Evolutionary conservation across 257 asterid species (phyloP).

Genomic region (Scutellaria barbata): DNA sequence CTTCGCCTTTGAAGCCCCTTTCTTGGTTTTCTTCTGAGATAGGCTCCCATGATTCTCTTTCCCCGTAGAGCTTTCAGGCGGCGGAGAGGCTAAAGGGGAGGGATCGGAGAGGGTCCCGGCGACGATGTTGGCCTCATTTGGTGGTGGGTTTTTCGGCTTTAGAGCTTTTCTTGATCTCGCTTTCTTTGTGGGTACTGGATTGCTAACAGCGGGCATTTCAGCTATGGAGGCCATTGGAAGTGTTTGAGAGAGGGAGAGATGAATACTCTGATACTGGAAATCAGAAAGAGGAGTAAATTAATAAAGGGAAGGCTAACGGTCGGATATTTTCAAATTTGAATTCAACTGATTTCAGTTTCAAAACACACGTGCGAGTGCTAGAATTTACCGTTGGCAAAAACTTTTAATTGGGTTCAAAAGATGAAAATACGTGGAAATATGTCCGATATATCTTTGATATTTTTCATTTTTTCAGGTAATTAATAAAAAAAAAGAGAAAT

Average conservation of each 20-base stretch:
- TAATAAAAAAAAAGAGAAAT: too few species aligned
- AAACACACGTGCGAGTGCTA: not conserved
- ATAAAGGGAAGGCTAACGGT: conserved; percentile 42
- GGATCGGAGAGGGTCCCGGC: conserved; percentile 54
- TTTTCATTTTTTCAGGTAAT: too few species aligned
- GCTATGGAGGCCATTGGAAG: conserved; percentile 55
- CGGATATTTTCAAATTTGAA: conserved; percentile 41
- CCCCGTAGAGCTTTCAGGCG: conserved; percentile 41
- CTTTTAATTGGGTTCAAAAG: too few species aligned
- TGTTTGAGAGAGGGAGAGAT: not conserved
- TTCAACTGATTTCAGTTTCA: not conserved
- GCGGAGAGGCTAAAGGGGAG: conserved; percentile 37
- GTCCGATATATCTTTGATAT: too few species aligned
- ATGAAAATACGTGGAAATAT: too few species aligned
- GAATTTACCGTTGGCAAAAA: conserved; percentile 40
- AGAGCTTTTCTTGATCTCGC: conserved; percentile 59
- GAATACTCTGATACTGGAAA: conserved; percentile 14
- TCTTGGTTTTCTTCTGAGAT: conserved; percentile 60
- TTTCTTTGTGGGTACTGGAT: conserved; percentile 54
- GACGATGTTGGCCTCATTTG: conserved; percentile 61
- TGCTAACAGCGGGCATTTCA: conserved; percentile 40
- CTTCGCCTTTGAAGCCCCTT: conserved; percentile 60
- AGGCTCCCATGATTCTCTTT: conserved; percentile 70
- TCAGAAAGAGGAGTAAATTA: not conserved
- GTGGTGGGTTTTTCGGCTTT: conserved; percentile 49